A percentile compares a stretch with the other conserved stretches of the same genome.
Conservation (phyloP, 331 rosid species). For the Quercus tomentella region DNA sequence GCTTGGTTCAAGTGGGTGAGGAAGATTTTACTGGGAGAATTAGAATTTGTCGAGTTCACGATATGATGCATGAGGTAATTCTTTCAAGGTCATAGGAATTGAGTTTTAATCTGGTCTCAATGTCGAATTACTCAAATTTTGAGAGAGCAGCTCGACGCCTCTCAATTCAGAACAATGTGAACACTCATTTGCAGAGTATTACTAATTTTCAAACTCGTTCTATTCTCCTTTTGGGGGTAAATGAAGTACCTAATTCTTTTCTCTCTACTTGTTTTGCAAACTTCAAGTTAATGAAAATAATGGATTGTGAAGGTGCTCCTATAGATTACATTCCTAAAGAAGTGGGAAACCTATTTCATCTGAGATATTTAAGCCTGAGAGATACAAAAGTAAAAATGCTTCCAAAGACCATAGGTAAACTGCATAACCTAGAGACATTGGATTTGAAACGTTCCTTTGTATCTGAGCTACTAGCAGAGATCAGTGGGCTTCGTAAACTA, state of each 20-base stretch:
- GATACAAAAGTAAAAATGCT: too few relatives aligned
- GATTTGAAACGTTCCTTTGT: too few relatives aligned
- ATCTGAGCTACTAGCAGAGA: too few relatives aligned
- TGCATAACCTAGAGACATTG: too few relatives aligned
- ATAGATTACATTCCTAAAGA: too few relatives aligned
- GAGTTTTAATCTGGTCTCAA: not conserved
- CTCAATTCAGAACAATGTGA: not conserved
- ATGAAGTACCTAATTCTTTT: not conserved
- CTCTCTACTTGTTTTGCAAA: not conserved
- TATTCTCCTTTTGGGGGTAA: not conserved
- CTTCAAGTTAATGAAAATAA: conserved; percentile 3
- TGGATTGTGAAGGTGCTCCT: conserved; percentile 6
- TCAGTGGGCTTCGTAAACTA: too few relatives aligned
- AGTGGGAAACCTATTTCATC: too few relatives aligned
- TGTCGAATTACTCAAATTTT: not conserved
- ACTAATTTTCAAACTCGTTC: not conserved
- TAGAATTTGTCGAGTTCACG: conserved; percentile 1
- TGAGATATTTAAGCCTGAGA: too few relatives aligned
- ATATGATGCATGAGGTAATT: conserved; percentile 10
- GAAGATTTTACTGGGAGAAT: not conserved
- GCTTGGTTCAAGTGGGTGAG: not conserved
- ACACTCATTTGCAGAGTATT: not conserved
- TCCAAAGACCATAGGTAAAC: too few relatives aligned
- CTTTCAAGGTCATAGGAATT: not conserved
- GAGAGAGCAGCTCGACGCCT: not conserved